A percentile compares a stretch with the other conserved stretches of the same genome.
These are phyloP conservation scores for Microdochium paspali DNA, from an alignment of 2,329 filamentous ascomycete species.

Conservation along the genomic window DNA sequence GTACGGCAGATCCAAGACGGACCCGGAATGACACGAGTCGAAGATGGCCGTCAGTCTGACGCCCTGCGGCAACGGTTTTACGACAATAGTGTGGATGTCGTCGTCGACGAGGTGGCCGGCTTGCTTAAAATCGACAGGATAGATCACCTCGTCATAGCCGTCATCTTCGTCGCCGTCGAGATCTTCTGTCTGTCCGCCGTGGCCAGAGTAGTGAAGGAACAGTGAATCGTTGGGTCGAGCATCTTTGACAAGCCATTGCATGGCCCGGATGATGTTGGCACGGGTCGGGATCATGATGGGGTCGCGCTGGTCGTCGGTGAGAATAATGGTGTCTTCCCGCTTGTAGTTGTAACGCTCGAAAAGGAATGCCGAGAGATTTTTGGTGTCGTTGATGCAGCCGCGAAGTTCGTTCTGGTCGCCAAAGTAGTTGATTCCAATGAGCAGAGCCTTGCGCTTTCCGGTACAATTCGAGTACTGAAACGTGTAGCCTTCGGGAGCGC, in stretches of 20 bases:
- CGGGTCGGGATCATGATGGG: slow-evolving; percentile 66
- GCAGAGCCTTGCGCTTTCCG: slow-evolving; percentile 61
- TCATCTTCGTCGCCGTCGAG: slow-evolving; percentile 73
- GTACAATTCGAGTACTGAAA: slow-evolving; percentile 72
- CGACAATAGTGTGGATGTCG: slow-evolving; percentile 71
- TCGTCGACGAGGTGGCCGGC: slow-evolving; percentile 78
- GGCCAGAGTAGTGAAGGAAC: slow-evolving; percentile 52
- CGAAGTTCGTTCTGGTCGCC: slow-evolving; percentile 61
- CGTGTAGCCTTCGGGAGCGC: slow-evolving; percentile 58
- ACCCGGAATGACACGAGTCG: slow-evolving; percentile 59
- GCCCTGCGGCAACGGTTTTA: slow-evolving; percentile 43
- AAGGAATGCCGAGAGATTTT: slow-evolving; percentile 65
- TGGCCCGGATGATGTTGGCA: slow-evolving; percentile 63
- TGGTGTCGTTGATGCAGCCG: slow-evolving; percentile 74
- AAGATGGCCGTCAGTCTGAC: slow-evolving; percentile 54
- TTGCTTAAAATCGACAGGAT: slow-evolving; percentile 71
- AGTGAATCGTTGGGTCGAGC: slow-evolving; percentile 66
- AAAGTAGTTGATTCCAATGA: slow-evolving; percentile 79
- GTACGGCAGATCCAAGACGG: slow-evolving; percentile 57
- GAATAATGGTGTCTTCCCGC: slow-evolving; percentile 69
- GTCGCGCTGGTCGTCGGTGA: slow-evolving; percentile 67
- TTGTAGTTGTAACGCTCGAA: slow-evolving; percentile 61
- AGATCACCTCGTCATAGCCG: slow-evolving; percentile 76
- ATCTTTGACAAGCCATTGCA: slow-evolving; percentile 66
- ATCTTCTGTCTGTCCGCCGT: slow-evolving; percentile 75